These are phyloP conservation scores for Rubroshorea leprosula DNA, from an alignment of 345 rosid genomes.

Conservation along the genomic window DNA sequence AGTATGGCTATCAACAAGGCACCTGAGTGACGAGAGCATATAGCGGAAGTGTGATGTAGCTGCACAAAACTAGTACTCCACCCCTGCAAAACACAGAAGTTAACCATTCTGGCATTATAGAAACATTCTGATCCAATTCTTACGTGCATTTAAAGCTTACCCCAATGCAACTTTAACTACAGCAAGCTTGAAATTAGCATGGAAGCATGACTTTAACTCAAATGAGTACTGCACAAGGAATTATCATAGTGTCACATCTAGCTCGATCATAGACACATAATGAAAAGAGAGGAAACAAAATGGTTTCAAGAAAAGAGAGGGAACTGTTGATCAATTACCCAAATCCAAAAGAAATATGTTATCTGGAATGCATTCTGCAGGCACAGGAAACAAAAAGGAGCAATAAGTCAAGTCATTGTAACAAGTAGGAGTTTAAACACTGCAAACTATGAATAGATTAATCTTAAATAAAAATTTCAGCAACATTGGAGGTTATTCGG, in stretches of 20 bases:
- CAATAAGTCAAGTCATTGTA: too few species aligned
- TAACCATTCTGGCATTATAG: not conserved
- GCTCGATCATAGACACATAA: not conserved
- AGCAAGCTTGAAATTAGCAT: constrained; percentile 45
- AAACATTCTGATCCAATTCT: not conserved
- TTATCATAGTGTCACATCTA: not conserved
- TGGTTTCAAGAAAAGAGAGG: not conserved
- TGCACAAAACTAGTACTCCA: constrained; percentile 58
- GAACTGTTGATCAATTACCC: too few species aligned
- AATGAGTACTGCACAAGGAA: constrained; percentile 57
- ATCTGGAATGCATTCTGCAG: constrained; percentile 97
- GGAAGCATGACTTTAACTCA: constrained; percentile 70
- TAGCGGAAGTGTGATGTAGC: constrained; percentile 91
- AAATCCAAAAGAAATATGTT: constrained; percentile 91
- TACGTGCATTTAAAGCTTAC: constrained; percentile 34
- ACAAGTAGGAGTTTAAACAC: not conserved
- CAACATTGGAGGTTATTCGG: not conserved
- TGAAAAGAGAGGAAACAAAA: not conserved
- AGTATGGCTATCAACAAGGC: not conserved
- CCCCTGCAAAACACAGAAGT: constrained; percentile 34
- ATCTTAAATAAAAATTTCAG: not conserved
- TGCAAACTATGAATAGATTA: too few species aligned
- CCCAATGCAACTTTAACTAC: constrained; percentile 56
- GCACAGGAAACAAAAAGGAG: not conserved
- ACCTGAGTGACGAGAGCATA: constrained; percentile 97